These are phyloP conservation scores for Trypanosoma theileri DNA, from an alignment of 208 protist species.

Conservation along the genomic window DNA sequence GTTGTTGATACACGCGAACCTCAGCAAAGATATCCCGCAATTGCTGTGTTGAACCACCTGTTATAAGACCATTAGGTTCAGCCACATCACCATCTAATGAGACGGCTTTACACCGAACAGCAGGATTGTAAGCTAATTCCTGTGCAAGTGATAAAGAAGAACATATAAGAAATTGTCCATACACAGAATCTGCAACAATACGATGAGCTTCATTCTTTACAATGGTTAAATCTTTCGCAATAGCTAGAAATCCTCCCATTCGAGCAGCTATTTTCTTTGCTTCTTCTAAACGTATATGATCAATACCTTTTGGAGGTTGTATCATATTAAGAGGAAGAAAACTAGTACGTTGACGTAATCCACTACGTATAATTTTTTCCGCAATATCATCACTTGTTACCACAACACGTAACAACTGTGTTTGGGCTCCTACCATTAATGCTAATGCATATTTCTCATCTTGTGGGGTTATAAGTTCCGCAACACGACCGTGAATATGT, in stretches of 20 bases:
- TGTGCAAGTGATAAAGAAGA: constrained; percentile 71
- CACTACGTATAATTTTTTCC: constrained; percentile 92
- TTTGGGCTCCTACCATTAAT: constrained; percentile 93
- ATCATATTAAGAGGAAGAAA: constrained; percentile 99
- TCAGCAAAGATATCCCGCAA: constrained; percentile 78
- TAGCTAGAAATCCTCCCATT: constrained; percentile 36
- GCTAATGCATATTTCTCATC: constrained; percentile 76
- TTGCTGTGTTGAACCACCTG: constrained; percentile 89
- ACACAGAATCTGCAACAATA: constrained; percentile 90
- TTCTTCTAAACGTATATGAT: constrained; percentile 14
- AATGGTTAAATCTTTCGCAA: constrained; percentile 87
- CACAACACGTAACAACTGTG: constrained; percentile 94
- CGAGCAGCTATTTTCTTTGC: constrained; percentile 38
- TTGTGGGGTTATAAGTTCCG: constrained; percentile 88
- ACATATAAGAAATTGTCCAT: constrained; percentile 97
- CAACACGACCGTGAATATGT: constrained; percentile 92
- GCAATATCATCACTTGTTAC: constrained; percentile 93
- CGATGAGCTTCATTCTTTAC: constrained; percentile 28
- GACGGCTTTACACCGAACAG: constrained; percentile 90
- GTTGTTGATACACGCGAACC: constrained; percentile 42
- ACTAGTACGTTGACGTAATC: constrained; percentile 93
- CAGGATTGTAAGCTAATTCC: constrained; percentile 82
- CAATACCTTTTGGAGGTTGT: constrained; percentile 22
- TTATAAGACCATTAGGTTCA: constrained; percentile 97
- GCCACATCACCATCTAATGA: constrained; percentile 98